Conservation (phyloP, 2,329 filamentous ascomycete genomes). For the Eutypa lata region DNA sequence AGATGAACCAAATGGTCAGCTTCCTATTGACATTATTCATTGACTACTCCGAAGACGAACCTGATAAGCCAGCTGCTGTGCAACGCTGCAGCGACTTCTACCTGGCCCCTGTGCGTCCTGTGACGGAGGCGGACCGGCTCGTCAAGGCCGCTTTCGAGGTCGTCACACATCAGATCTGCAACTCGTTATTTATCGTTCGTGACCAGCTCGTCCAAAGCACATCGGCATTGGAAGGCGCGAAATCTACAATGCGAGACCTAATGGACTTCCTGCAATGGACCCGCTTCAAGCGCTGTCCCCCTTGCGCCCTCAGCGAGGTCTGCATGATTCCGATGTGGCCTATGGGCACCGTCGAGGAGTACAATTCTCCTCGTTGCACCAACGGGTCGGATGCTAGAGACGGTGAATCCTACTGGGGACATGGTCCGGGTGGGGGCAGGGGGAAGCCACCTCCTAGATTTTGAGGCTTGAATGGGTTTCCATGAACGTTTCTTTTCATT, state of each 20-base stretch:
- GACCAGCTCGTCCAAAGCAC: constrained; percentile 13
- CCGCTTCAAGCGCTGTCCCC: constrained; percentile 31
- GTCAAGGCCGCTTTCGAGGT: constrained; percentile 40
- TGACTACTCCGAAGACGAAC: constrained; percentile 33
- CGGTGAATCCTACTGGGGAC: too few relatives aligned
- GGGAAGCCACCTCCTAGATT: too few relatives aligned
- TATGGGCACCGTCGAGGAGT: constrained; percentile 27
- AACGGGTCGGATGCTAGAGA: constrained; percentile 1
- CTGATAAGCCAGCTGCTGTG: constrained; percentile 34
- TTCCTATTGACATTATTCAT: constrained; percentile 40
- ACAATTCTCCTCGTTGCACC: constrained; percentile 27
- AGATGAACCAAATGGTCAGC: constrained; percentile 35
- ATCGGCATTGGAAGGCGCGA: constrained; percentile 5
- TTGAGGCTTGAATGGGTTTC: too few relatives aligned
- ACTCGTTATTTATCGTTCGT: constrained; percentile 26
- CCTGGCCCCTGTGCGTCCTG: constrained; percentile 29
- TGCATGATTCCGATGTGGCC: constrained; percentile 39
- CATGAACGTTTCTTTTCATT: too few relatives aligned
- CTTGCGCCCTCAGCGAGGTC: constrained; percentile 29
- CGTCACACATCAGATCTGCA: constrained; percentile 15
- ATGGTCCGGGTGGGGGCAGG: too few relatives aligned
- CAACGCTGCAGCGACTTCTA: constrained; percentile 47
- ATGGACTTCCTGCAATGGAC: constrained; percentile 31
- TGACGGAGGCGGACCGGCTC: constrained; percentile 40
- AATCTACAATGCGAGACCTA: constrained; percentile 16